Base-by-base conservation (phyloP, 2,329 filamentous ascomycete species). In the Thelonectria rubi region DNA sequence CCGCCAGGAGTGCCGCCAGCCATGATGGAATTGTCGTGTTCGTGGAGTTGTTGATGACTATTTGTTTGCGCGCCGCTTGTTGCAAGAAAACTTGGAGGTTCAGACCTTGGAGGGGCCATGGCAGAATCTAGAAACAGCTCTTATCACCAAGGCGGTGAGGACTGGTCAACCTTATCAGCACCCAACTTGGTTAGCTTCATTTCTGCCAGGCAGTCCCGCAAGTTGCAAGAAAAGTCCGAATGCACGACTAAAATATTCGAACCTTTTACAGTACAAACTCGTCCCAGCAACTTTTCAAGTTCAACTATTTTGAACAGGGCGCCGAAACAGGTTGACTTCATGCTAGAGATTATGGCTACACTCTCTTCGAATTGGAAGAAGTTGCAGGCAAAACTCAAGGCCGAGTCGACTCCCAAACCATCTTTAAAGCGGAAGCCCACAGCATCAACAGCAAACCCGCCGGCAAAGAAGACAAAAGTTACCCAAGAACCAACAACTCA, bases 321-420 rank as follows among this genome's bases (percentile, higher is more conserved):
- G 51, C 26, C 46, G 20, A 12, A 24, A 14, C n/a, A 14, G 32
- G 42, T 14, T 20, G 18, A 32, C 20, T 26, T 17, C 5, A n/a
- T 42, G 10, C 1, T 42, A 59, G 10, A 59, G 46, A 70, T 34
- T 50, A 79, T 79, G 77, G 75, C 76, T 39, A 80, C 79, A 69
- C 77, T 89, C 34, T 90, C 87, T 12, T 87, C 85, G 55, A 94
- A 94, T 74, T 94, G 91, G 91, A 93, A 92, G 78, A 90, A 86
- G 78, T 82, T 94, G 56, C 90, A 93, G 78, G 84, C 85, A 66
- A 84, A 84, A 69, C 78, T 87, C 69, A 82, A 85, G 71, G 74
- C 80, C 42, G 80, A 83, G 61, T 75, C 79, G 26, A 62, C 76
- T n/a, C 70, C 76, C 15, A 70, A 74, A 15, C 60, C 76, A n/a